These are phyloP conservation scores for Crataegus laevigata DNA, from an alignment of 306 rosid genomes.

Conservation along the genomic window DNA sequence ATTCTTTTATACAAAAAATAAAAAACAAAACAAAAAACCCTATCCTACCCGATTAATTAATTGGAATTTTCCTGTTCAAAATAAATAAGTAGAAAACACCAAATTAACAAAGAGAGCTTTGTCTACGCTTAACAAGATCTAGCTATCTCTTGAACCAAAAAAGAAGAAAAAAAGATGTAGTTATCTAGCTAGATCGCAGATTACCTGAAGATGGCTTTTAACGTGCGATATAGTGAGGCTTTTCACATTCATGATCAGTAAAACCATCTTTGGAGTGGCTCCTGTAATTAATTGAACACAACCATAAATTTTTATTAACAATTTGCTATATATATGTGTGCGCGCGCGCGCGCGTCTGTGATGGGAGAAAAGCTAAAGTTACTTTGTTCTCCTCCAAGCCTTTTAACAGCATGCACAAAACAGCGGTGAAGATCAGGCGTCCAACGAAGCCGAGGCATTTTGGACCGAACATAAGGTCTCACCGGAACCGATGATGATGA, in stretches of 20 bases:
- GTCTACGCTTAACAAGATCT: not conserved
- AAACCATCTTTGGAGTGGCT: slow-evolving; percentile 77
- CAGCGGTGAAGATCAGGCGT: slow-evolving; percentile 73
- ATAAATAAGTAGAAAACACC: not conserved
- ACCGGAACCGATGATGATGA: slow-evolving; percentile 12
- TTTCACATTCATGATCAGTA: slow-evolving; percentile 67
- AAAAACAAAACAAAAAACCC: too few relatives aligned
- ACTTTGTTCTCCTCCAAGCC: slow-evolving; percentile 89
- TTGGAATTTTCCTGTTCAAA: not conserved
- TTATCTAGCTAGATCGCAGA: too few relatives aligned
- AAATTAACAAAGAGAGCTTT: not conserved
- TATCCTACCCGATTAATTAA: not conserved
- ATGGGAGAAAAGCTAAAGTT: not conserved
- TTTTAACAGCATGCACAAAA: slow-evolving; percentile 78
- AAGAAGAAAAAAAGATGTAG: not conserved
- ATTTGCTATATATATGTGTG: not conserved
- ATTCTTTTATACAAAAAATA: too few relatives aligned
- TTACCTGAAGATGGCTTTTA: slow-evolving; percentile 95
- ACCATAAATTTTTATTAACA: not conserved
- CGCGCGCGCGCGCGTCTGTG: not conserved
- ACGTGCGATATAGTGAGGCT: slow-evolving; percentile 79
- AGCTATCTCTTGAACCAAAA: not conserved
- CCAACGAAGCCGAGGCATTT: slow-evolving; percentile 81
- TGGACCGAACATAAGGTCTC: slow-evolving; percentile 65
- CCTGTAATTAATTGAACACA: slow-evolving; percentile 28